These are phyloP conservation scores for Globisporangium cylindrosporum DNA, from an alignment of 352 stramenopile genomes.

Conservation along the genomic window DNA sequence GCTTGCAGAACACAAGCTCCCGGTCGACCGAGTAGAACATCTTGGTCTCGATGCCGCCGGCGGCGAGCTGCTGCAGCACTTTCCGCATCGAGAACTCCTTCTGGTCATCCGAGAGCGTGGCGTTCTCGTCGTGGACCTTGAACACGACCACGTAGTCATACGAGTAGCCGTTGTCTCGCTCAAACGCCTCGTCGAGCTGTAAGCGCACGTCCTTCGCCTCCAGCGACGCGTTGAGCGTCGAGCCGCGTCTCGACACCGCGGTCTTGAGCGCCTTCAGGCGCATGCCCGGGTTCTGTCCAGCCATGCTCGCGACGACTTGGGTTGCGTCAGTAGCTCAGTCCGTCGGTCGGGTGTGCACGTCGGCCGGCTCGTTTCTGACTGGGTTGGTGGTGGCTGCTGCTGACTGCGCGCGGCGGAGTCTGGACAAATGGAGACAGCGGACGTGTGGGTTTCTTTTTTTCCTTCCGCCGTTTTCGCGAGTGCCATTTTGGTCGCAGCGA, in stretches of 20 bases:
- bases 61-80: conserved; percentile 62
- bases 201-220: conserved; percentile 63
- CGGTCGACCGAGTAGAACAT: conserved; percentile 77
- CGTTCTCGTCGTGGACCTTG: conserved; percentile 73
- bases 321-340: background rate
- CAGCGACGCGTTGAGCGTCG: conserved; percentile 59
- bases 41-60: conserved; percentile 76
- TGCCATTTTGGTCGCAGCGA: background rate
- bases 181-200: conserved; percentile 59
- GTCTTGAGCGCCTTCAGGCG: conserved; percentile 63
- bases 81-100: conserved; percentile 73
- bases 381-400: background rate
- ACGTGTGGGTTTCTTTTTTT: conserved; percentile 6
- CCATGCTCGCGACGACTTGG: conserved; percentile 8
- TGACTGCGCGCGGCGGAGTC: background rate
- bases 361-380: background rate
- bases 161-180: conserved; percentile 67
- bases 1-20: conserved; percentile 75
- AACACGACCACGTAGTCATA: conserved; percentile 84
- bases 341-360: background rate
- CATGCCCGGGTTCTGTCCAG: conserved; percentile 23
- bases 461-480: conserved; percentile 9
- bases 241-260: conserved; percentile 57
- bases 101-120: conserved; percentile 45
- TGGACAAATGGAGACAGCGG: background rate